These are phyloP conservation scores for Abrus pulchellus DNA, from an alignment of 306 rosid genomes.

Conservation along the genomic window DNA sequence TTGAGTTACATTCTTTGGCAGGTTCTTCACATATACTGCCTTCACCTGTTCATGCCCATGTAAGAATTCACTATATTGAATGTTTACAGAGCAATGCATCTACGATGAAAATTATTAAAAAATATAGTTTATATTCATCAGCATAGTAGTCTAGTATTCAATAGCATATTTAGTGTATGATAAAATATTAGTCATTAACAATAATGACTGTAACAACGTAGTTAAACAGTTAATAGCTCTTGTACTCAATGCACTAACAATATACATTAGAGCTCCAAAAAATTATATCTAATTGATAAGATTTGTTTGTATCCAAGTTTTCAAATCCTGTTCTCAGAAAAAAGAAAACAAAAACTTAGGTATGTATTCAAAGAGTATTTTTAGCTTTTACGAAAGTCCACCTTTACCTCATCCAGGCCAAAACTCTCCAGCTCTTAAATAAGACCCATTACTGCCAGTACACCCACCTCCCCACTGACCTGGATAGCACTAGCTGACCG, in stretches of 20 bases:
- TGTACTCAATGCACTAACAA: slow-evolving; percentile 16
- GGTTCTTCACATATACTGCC: slow-evolving; percentile 91
- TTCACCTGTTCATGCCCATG: slow-evolving; percentile 69
- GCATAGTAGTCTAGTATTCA: slow-evolving; percentile 6
- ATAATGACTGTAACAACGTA: neutral
- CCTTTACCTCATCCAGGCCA: too few relatives aligned
- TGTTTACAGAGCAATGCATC: slow-evolving; percentile 37
- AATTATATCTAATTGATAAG: too few relatives aligned
- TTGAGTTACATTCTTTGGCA: slow-evolving; percentile 91
- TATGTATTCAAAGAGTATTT: too few relatives aligned
- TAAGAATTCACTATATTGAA: slow-evolving; percentile 37
- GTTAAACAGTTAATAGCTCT: neutral
- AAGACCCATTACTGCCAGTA: too few relatives aligned
- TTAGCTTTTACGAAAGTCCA: too few relatives aligned
- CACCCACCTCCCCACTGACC: too few relatives aligned
- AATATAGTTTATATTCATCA: slow-evolving; percentile 10
- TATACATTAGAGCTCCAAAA: neutral
- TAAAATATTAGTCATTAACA: slow-evolving; percentile 22
- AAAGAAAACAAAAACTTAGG: too few relatives aligned
- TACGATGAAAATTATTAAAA: slow-evolving; percentile 27
- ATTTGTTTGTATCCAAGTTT: too few relatives aligned
- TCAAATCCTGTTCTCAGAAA: too few relatives aligned
- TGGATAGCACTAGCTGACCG: too few relatives aligned
- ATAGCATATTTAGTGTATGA: neutral
- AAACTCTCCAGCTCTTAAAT: too few relatives aligned